Base-by-base conservation (phyloP, 2,329 filamentous ascomycete genomes). In the Phialocephala subalpina region DNA sequence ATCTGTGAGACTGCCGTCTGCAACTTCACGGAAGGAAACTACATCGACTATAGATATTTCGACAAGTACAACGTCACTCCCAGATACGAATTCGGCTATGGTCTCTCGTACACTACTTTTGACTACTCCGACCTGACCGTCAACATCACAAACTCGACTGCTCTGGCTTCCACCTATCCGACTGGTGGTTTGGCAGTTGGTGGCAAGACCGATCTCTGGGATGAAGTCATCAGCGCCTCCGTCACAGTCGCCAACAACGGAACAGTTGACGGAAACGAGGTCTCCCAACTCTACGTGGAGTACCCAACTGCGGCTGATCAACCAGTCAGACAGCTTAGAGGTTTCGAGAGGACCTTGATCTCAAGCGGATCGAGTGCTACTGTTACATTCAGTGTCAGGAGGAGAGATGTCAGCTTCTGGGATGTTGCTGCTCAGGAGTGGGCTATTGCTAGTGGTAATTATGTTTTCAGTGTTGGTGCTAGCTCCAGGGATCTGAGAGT, bases 391-490 rank as follows among this genome's bases (percentile, higher is more conserved):
- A 90, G 0, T 83, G 89, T 42, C 91, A 97, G 74, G 18, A 86
- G 94, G 47, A 88, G 92, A 63, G 94, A 97, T 75, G 73, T 97
- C 62, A 93, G 90, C 77, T 94, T 92, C 81, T 97, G 94, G 94
- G 92, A 97, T 71, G 81, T 86, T 0, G 83, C 73, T 1, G 77
- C 80, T 20, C 93, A 97, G 83, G 89, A 97, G 81, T 97, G 94
- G 94, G 86, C 92, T 58, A 45, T 75, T 25, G 66, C 61, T 0
- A 47, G 53, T 7, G 67, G 65, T 1, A 61, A 63, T 5, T 74
- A 72, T 67, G 65, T 22, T 11, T 60, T 74, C 2, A 67, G 40
- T 59, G 69, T 75, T 7, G 73, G 73, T 0, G 58, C 66, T 47
- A 70, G 67, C 33, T 69, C 64, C 11, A 63, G 73, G 22, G 73